Evolutionary conservation across 176 grass and related monocot genomes (phyloP).

Genomic region (Microstegium vimineum): DNA sequence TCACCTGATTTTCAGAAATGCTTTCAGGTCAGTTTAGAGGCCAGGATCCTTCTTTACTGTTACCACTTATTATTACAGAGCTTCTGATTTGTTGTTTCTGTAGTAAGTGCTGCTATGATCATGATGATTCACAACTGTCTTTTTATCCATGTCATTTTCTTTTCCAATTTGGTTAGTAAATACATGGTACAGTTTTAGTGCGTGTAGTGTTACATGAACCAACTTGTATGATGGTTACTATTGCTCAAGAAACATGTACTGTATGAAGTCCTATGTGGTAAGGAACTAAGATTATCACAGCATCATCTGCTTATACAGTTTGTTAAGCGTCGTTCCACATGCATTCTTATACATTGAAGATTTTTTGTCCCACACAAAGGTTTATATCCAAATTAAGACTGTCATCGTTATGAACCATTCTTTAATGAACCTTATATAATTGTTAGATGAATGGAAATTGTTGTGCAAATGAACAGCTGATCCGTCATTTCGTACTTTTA

Average conservation of each 20-base stretch:
- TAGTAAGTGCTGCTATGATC: not conserved
- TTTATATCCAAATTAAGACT: not conserved
- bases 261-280: not conserved
- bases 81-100: not conserved
- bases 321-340: not conserved
- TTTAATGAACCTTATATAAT: not conserved
- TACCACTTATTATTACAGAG: not conserved
- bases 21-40: slow-evolving; percentile 44
- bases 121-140: not conserved
- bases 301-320: not conserved
- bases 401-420: not conserved
- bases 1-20: slow-evolving; percentile 22
- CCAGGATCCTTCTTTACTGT: not conserved
- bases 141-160: not conserved
- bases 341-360: not conserved
- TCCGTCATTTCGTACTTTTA: not conserved
- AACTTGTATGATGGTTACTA: not conserved
- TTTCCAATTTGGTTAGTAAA: not conserved
- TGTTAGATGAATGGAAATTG: not conserved
- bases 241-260: not conserved
- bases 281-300: not conserved
- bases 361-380: not conserved
- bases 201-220: not conserved
- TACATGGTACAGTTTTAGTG: not conserved
- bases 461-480: not conserved